These are phyloP conservation scores for Onygenales sp. DNA, from an alignment of 2,329 filamentous ascomycete species.

Conservation along the genomic window DNA sequence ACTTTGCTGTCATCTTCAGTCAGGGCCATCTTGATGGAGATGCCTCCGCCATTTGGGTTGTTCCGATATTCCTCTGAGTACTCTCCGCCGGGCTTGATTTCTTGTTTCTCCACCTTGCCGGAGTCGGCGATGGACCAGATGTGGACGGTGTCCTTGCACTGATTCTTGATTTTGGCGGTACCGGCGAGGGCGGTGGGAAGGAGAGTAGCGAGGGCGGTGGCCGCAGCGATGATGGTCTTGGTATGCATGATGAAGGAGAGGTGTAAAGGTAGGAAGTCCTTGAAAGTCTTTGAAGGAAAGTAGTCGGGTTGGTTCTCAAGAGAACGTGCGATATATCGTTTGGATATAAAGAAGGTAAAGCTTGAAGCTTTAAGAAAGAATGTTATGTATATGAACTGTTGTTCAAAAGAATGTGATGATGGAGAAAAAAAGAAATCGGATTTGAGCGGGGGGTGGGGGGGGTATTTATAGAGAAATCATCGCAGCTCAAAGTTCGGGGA, in stretches of 20 bases:
- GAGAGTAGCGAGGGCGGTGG: slow-evolving; percentile 22
- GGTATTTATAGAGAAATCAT: slow-evolving; percentile 11
- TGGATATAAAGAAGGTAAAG: not conserved
- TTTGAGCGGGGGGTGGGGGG: slow-evolving; percentile 1
- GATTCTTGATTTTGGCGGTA: slow-evolving; percentile 29
- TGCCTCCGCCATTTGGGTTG: slow-evolving; percentile 30
- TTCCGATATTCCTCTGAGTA: slow-evolving; percentile 25
- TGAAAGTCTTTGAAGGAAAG: not conserved
- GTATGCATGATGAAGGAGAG: slow-evolving; percentile 22
- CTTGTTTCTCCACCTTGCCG: slow-evolving; percentile 24
- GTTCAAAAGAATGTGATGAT: slow-evolving; percentile 5
- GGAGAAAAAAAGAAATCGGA: slow-evolving; percentile 1
- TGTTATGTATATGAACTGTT: slow-evolving; percentile 5
- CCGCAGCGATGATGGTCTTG: slow-evolving; percentile 24
- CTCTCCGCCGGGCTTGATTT: slow-evolving; percentile 24
- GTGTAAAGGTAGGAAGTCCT: not conserved
- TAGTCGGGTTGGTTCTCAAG: slow-evolving; percentile 1
- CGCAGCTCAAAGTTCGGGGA: not conserved
- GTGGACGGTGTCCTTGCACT: slow-evolving; percentile 27
- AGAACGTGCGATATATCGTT: not conserved
- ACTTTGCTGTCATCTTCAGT: slow-evolving; percentile 22
- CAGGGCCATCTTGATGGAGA: slow-evolving; percentile 34
- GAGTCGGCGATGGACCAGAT: slow-evolving; percentile 31
- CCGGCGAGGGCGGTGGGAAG: slow-evolving; percentile 19
- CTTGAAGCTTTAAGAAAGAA: not conserved